Evolutionary conservation across 2,329 filamentous ascomycete genomes (phyloP), one percentile per base, ranked within the genome.

Genomic region (Beauveria australis): DNA sequence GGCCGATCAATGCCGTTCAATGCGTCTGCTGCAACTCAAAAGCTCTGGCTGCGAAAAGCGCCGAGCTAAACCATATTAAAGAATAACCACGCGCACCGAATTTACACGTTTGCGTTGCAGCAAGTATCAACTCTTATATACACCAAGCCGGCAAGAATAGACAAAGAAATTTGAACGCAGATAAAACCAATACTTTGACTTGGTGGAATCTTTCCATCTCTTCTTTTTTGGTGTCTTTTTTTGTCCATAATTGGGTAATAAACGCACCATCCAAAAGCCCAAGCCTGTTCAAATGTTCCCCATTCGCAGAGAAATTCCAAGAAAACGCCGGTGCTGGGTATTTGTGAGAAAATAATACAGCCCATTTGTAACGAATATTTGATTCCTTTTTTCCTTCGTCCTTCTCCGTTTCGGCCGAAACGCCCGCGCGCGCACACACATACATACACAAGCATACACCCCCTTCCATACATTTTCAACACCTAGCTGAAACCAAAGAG

Each of bases 271-370:
- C 19, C 56, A 12, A 52, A 37, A 9, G 10, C 26, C 37, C 47
- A 52, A 52, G 37, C 19, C 24, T 33, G 37, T 41, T 28, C 41
- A 30, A n/a, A 26, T 48, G 12, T 9, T 22, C 24, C 52, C 54
- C 30, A 30, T 47, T 28, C 19, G 16, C 22, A 48, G 19, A 18
- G 14, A 56, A n/a, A 19, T 19, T 40, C 44, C 22, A 33, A 52
- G 33, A 37, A 52, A 52, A 59, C 56, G 56, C 56, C 56, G 18
- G 47, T 59, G 37, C 47, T 59, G 56, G 56, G 56, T 52, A 59
- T 52, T 59, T 52, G 56, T 52, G 52, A 44, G 33, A 52, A 59
- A 59, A 59, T 41, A 26, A 57, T 57, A 59, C 56, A 59, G 47
- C 56, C 47, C 56, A 59, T 44, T 59, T 52, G 37, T 33, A 51